Conservation (phyloP, 495 filamentous ascomycete genomes). For the Tuber aestivum region DNA sequence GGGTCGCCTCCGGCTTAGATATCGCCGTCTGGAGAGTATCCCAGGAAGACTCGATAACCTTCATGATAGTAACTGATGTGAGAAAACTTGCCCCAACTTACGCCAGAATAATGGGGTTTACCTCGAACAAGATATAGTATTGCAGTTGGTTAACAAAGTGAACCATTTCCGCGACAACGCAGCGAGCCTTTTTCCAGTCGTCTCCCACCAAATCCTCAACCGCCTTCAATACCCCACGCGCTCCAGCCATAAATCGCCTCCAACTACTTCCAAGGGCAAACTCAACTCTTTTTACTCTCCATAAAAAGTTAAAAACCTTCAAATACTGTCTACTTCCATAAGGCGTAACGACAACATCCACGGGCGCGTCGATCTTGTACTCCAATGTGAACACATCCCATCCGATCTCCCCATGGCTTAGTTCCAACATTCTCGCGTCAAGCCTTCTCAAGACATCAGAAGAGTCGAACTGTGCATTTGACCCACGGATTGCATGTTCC, state of each 20-base stretch:
- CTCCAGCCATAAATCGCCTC: constrained; percentile 94
- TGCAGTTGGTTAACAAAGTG: constrained; percentile 96
- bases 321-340: constrained; percentile 94
- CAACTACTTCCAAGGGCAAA: constrained; percentile 86
- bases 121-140: constrained; percentile 95
- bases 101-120: constrained; percentile 4
- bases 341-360: constrained; percentile 94
- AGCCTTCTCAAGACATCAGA: constrained; percentile 87
- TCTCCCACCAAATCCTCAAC: constrained; percentile 67
- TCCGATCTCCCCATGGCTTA: constrained; percentile 92
- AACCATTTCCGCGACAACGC: constrained; percentile 91
- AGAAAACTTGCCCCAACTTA: neutral
- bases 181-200: constrained; percentile 85
- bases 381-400: constrained; percentile 99
- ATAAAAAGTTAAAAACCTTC: constrained; percentile 98
- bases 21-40: constrained; percentile 74
- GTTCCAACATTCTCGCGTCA: constrained; percentile 92
- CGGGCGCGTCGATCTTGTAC: constrained; percentile 95
- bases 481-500: constrained; percentile 93
- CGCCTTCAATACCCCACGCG: constrained; percentile 79
- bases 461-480: constrained; percentile 92
- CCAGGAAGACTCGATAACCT: constrained; percentile 92
- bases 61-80: constrained; percentile 5
- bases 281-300: constrained; percentile 96
- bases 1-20: constrained; percentile 71